Base-by-base conservation (phyloP, 2,329 filamentous ascomycete genomes). In the Fusarium secorum region DNA sequence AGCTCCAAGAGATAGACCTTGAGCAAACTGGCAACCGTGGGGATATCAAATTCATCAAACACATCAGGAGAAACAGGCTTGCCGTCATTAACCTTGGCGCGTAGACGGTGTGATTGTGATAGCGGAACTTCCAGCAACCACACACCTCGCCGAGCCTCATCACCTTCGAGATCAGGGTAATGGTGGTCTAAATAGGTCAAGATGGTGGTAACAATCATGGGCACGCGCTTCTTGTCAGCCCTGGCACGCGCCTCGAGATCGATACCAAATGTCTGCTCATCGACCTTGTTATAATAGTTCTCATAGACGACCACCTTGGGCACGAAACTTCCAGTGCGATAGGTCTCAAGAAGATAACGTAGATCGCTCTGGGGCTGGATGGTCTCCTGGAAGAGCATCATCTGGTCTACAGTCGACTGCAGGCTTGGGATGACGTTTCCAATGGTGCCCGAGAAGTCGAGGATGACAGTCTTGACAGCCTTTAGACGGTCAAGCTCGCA, bases 331-430 rank as follows among this genome's bases (percentile, higher is more conserved):
- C 96, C 96, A 11, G 96, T 99, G 70, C 95, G 91, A 82, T 99
- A 99, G 79, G 95, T 99, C 83, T 99, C 96, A 48, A 99, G 86
- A 66, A 99, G 87, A 80, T 98, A 99, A 70, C 96, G 89, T 74
- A 99, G 84, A 81, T 99, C 96, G 41, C 93, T 93, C 51, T 90
- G 80, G 10, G 96, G 96, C 81, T 98, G 96, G n/a, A 99, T 93
- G 1, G 96, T 98, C 85, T 99, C 96, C 81, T 99, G 96, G 83
- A 97, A 99, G 49, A 99, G 87, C 90, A 99, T 94, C 95, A 99
- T 98, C 79, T 97, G 94, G 83, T 99, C 96, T 28, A 99, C 94
- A 1, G 95, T 94, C 64, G 95, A 95, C 82, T 98, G 96, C 68
- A 99, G 84, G 77, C 93, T 97, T 22, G 96, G 97, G 70, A 99